phyloP scores from a whole-genome alignment of 805 yeast species.

The Wickerhamiella occidentalis region DNA sequence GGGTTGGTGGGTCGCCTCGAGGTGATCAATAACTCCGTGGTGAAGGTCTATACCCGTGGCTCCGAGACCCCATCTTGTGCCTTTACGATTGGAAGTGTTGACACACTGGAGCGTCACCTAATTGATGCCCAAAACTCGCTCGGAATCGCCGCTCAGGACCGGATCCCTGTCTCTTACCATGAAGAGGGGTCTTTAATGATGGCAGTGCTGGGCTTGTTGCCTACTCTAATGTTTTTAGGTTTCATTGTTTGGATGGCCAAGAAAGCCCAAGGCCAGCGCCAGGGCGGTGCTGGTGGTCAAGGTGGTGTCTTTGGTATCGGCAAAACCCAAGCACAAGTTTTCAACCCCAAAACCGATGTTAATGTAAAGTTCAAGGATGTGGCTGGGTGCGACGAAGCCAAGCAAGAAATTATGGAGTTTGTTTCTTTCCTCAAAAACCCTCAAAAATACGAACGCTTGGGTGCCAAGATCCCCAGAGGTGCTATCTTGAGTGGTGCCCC shows the following conservation, averaged over 20 bases:
- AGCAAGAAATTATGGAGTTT: constrained; percentile 91
- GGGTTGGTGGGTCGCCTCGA: constrained; percentile 64
- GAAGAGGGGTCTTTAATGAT: constrained; percentile 56
- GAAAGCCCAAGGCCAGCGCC: constrained; percentile 34
- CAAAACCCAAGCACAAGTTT: constrained; percentile 65
- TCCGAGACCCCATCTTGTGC: constrained; percentile 39
- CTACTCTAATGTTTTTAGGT: constrained; percentile 70
- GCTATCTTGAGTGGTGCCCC: constrained; percentile 93
- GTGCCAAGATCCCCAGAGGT: constrained; percentile 93
- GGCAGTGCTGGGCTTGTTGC: constrained; percentile 57
- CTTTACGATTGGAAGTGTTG: constrained; percentile 82
- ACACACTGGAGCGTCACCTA: constrained; percentile 72
- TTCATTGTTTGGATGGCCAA: constrained; percentile 58
- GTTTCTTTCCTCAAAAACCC: constrained; percentile 83
- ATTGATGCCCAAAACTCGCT: constrained; percentile 57
- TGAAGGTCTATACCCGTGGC: constrained; percentile 27
- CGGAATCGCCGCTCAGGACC: constrained; percentile 52
- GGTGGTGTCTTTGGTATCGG: constrained; percentile 68
- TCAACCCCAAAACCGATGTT: constrained; percentile 73
- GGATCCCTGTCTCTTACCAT: constrained; percentile 66
- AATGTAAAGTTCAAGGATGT: constrained; percentile 77
- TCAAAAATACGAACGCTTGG: constrained; percentile 67
- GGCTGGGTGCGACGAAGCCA: constrained; percentile 91
- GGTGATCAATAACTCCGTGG: constrained; percentile 62
- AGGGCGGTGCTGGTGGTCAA: constrained; percentile 46